phyloP scores from a whole-genome alignment of 306 rosid genomes.

The Mimosa bimucronata region DNA sequence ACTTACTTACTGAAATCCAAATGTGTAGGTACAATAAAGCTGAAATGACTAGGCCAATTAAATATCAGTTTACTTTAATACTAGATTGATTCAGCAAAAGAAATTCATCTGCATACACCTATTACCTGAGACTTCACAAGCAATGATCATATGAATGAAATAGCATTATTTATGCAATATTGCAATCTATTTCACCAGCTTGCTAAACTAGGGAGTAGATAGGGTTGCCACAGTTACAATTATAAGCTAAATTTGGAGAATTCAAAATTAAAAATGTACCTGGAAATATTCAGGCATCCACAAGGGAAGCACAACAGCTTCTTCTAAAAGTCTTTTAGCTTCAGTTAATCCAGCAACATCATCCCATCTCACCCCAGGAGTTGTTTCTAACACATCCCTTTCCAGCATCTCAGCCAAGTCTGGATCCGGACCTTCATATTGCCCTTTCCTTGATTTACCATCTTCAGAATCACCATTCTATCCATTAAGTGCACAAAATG shows the following conservation, averaged over 20 bases:
- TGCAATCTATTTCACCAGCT: background rate
- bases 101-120: background rate
- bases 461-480: constrained; percentile 87
- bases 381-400: constrained; percentile 90
- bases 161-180: background rate
- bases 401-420: constrained; percentile 99
- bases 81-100: background rate
- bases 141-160: background rate
- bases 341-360: constrained; percentile 95
- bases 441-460: constrained; percentile 73
- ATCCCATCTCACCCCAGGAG: constrained; percentile 99
- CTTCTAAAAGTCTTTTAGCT: constrained; percentile 97
- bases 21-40: constrained; percentile 2
- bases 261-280: background rate
- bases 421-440: constrained; percentile 98
- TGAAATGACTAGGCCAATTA: background rate
- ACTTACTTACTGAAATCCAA: background rate
- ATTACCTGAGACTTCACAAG: background rate
- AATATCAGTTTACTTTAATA: background rate
- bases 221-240: no score
- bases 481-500: background rate
- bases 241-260: background rate
- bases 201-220: background rate
- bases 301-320: constrained; percentile 97
- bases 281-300: constrained; percentile 85